Evolutionary conservation across 495 filamentous ascomycete species (phyloP), one percentile per base, ranked within the genome.

Genomic region (Neurospora sp.): DNA sequence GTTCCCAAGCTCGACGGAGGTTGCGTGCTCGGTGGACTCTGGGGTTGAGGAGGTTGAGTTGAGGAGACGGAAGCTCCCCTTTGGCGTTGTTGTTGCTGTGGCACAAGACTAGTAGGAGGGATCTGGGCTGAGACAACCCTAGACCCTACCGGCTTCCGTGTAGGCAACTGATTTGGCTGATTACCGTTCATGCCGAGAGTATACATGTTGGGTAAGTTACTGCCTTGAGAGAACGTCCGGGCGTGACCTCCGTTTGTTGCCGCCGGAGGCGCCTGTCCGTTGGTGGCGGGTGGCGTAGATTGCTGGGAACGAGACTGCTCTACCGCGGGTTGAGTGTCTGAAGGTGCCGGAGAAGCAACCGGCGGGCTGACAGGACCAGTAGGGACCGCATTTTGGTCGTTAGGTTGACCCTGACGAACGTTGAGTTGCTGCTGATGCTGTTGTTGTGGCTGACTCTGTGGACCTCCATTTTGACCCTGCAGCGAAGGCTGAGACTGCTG

Each of bases 281-380:
- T 37, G 14, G 54, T 76, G 54, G 70, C 73, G 8, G 79, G 80
- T 14, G 79, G 76, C 4, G 71, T 75, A 42, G 54, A 76, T 35
- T 35, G 54, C 46, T 72, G 73, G 27, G 73, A 70, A 11, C 77
- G 73, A n/a, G 75, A 40, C 27, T 74, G 73, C 5, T 81, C 77
- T 3, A 71, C 20, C 3, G 74, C 59, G 18, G 76, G 73, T 14
- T 74, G 72, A 27, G 73, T 70, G 69, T 44, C 41, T 54, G 66
- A 23, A 71, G 73, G 14, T 20, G 11, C 59, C 74, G 77, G 37
- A 74, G 18, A 35, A 46, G 71, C 48, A 73, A 76, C 11, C 39
- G 72, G 37, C 41, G 38, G 39, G 66, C 39, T 38, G 8, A 37
- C 42, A 39, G 46, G 46, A 70, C 20, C 39, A 8, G 14, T 16